Conservation (phyloP, 306 rosid species). For the Pyrus communis region DNA sequence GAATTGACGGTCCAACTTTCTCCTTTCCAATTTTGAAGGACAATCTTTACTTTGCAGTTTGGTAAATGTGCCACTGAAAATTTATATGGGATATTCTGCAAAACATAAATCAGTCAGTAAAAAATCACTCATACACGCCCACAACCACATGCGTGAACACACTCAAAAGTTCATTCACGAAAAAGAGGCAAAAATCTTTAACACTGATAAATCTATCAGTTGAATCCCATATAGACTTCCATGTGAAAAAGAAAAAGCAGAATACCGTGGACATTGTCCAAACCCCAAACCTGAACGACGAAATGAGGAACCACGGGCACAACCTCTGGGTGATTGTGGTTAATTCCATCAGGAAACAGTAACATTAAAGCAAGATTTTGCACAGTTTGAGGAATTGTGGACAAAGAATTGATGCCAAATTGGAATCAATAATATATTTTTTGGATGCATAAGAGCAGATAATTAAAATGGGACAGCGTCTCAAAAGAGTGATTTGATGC, state of each 20-base stretch:
- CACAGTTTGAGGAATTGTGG: neutral
- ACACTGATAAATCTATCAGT: neutral
- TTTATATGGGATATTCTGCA: constrained; percentile 81
- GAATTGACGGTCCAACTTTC: constrained; percentile 91
- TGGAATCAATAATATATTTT: neutral
- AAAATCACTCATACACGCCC: neutral
- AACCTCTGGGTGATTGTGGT: neutral
- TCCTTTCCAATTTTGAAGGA: constrained; percentile 77
- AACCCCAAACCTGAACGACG: neutral
- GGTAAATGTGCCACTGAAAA: constrained; percentile 91
- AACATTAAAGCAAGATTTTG: neutral
- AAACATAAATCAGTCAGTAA: constrained; percentile 11
- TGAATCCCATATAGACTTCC: neutral
- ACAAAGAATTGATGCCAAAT: neutral
- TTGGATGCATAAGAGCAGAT: neutral
- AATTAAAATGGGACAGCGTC: neutral
- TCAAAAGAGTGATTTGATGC: constrained; percentile 1
- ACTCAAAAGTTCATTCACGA: neutral
- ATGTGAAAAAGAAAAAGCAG: neutral
- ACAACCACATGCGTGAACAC: neutral
- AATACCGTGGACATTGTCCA: neutral
- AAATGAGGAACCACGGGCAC: neutral
- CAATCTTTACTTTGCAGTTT: constrained; percentile 67
- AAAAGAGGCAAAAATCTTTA: neutral
- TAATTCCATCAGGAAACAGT: neutral